Evolutionary conservation across 306 rosid species (phyloP).

Genomic region (Pyrus communis): DNA sequence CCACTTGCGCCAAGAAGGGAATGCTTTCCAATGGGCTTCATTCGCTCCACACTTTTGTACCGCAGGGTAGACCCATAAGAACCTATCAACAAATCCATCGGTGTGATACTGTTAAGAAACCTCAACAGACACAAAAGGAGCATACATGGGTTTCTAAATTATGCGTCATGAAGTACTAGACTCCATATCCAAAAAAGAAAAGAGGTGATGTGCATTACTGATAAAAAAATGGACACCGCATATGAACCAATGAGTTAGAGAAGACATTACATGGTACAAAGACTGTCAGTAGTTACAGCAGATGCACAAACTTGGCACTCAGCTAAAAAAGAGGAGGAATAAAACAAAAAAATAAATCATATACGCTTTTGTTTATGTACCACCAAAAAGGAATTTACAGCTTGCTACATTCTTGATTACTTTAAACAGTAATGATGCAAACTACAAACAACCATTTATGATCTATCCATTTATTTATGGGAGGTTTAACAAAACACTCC

Average conservation of each 20-base stretch:
- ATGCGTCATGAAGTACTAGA: not conserved
- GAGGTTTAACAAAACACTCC: too few species aligned
- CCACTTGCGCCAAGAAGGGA: constrained; percentile 92
- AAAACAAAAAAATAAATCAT: not conserved
- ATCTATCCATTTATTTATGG: not conserved
- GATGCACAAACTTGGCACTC: not conserved
- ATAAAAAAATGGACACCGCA: not conserved
- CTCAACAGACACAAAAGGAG: not conserved
- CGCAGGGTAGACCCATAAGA: constrained; percentile 95
- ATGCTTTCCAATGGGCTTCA: constrained; percentile 84
- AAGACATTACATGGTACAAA: not conserved
- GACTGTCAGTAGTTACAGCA: not conserved
- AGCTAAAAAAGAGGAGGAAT: not conserved
- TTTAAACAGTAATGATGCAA: not conserved
- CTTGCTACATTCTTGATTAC: not conserved
- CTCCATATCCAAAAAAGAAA: not conserved
- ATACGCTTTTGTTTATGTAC: not conserved
- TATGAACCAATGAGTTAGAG: not conserved
- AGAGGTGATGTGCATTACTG: not conserved
- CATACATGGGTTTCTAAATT: not conserved
- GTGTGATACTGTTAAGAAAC: not conserved
- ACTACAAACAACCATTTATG: not conserved
- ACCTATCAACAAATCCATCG: constrained; percentile 38
- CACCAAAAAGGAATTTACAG: not conserved
- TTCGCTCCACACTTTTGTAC: constrained; percentile 78